Evolutionary conservation across 768 basidiomycete genomes (phyloP), one percentile per base, ranked within the genome.

Genomic region (Nevesoporus exiguus): DNA sequence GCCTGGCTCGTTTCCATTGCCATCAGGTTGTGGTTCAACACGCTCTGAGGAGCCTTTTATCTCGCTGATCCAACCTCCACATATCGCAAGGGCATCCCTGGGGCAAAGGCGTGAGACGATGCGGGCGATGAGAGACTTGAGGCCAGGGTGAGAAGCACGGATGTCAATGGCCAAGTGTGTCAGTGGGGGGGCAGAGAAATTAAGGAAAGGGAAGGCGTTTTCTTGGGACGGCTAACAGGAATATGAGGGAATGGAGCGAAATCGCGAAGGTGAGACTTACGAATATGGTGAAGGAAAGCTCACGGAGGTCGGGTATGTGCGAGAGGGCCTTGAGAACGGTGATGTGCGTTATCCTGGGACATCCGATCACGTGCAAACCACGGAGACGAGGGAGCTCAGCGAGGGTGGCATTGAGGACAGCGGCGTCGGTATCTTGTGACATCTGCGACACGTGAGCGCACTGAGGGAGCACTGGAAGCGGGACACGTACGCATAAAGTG

Each of bases 291-390:
- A 89, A 72, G 1, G 86, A 83, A 0, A 90, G 72, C 52, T 76
- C 82, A 58, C 81, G 79, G 11, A 90, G 74, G 7, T 72, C 62
- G 0, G 86, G 86, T 0, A 80, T 82, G 45, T 80, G 71, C 0
- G 64, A 56, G 7, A 65, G 54, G 11, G 79, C 67, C 15, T 69
- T 70, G 30, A 90, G 72, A 7, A 87, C 69, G 31, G 67, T 60
- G 9, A 64, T 51, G 58, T 89, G 84, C 41, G 82, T 76, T 31
- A 86, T 64, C 54, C 80, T 80, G 7, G 77, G 67, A 65, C 88
- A 90, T 5, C 74, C 76, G 27, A 88, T 64, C 25, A 90, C 66
- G 65, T 89, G 85, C 3, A 90, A 73, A 6, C 79, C 80, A 9
- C 70, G 68, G 10, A 90, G 74, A 25, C 71, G 68, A 0, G 86